phyloP scores from a whole-genome alignment of 148 eudicot species.

The Vaccinium macrocarpon region DNA sequence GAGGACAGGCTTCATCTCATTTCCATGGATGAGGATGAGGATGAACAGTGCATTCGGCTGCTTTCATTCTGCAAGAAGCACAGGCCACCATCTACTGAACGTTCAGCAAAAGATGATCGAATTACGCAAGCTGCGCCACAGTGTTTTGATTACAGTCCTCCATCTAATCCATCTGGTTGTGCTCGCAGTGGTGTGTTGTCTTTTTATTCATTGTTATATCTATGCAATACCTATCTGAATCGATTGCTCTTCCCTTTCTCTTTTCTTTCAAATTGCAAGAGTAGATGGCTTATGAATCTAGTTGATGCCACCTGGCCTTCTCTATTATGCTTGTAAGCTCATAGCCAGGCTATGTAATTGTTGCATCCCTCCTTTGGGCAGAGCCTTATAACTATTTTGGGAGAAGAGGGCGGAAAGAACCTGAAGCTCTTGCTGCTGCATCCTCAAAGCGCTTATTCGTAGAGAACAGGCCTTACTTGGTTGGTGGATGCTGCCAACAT shows the following conservation, averaged over 20 bases:
- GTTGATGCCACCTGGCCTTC: constrained; percentile 1
- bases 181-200: constrained; percentile 79
- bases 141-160: constrained; percentile 50
- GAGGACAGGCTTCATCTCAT: constrained; percentile 71
- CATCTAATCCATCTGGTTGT: constrained; percentile 83
- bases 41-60: constrained; percentile 84
- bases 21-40: constrained; percentile 86
- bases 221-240: not conserved
- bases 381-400: constrained; percentile 83
- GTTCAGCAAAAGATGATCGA: constrained; percentile 41
- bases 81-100: constrained; percentile 56
- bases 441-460: constrained; percentile 80
- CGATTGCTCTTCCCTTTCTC: not conserved
- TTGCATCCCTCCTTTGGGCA: constrained; percentile 30
- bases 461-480: constrained; percentile 78
- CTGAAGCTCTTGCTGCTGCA: constrained; percentile 80
- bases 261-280: not conserved
- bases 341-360: constrained; percentile 4
- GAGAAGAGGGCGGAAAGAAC: constrained; percentile 86
- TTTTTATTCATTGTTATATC: not conserved
- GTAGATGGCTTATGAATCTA: not conserved
- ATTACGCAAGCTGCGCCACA: constrained; percentile 33
- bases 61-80: constrained; percentile 88
- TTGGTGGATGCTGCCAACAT: constrained; percentile 73
- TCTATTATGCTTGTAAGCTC: constrained; percentile 7